Percentiles rank a stretch among this genome's conserved stretches.
Conservation (phyloP, 2,329 filamentous ascomycete genomes). For the Exophiala spinifera region DNA sequence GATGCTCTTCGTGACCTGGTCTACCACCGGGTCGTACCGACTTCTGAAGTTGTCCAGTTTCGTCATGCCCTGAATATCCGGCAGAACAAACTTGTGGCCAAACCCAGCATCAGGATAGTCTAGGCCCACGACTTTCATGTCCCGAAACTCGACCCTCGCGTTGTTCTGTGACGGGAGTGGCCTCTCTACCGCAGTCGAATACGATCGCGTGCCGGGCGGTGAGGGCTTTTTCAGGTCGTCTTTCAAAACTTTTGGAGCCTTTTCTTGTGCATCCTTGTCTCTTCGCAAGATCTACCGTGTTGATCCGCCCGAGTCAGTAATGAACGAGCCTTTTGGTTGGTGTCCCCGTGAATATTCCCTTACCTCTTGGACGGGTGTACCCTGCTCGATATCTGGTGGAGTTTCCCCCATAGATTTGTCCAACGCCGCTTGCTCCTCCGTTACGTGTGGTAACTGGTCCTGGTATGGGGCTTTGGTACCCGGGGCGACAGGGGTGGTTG, state of each 20-base stretch:
- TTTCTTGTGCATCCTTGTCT: slow-evolving; percentile 59
- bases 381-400: slow-evolving; percentile 62
- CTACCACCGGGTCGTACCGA: slow-evolving; percentile 79
- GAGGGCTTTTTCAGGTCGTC: slow-evolving; percentile 48
- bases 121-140: slow-evolving; percentile 33
- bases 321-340: too few species aligned
- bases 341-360: slow-evolving; percentile 19
- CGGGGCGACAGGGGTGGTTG: slow-evolving; percentile 22
- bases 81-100: slow-evolving; percentile 77
- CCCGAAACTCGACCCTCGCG: slow-evolving; percentile 13
- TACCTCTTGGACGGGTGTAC: slow-evolving; percentile 66
- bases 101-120: slow-evolving; percentile 33
- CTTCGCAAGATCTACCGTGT: slow-evolving; percentile 57
- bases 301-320: not conserved
- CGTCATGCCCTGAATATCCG: slow-evolving; percentile 58
- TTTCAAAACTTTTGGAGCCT: slow-evolving; percentile 65
- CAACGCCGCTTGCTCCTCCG: slow-evolving; percentile 62
- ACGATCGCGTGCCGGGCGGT: slow-evolving; percentile 44
- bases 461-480: slow-evolving; percentile 47
- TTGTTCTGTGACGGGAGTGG: slow-evolving; percentile 32
- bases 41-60: slow-evolving; percentile 65
- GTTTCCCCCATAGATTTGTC: slow-evolving; percentile 56
- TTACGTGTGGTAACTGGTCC: slow-evolving; percentile 57
- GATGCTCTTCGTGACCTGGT: slow-evolving; percentile 83
- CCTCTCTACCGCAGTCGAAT: slow-evolving; percentile 54